A percentile compares a stretch with the other conserved stretches of the same genome.
Conservation (phyloP, 2,329 filamentous ascomycete species). For the Cucurbitaria berberidis region DNA sequence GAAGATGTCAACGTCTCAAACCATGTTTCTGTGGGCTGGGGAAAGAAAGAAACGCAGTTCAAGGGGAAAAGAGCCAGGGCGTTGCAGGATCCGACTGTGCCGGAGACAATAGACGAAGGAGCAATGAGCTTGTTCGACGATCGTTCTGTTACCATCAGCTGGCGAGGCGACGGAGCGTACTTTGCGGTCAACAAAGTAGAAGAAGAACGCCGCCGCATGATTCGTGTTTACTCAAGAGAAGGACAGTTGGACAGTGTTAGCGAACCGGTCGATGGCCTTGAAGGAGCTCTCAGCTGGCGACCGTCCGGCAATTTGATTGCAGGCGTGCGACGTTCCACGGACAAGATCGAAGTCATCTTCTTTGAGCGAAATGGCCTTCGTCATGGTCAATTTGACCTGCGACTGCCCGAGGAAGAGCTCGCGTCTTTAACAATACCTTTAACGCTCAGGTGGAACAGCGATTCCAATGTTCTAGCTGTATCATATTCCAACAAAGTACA, state of each 20-base stretch:
- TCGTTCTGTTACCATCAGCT: constrained; percentile 74
- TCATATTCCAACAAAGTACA: constrained; percentile 76
- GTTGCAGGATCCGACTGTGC: constrained; percentile 90
- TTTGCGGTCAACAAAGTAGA: constrained; percentile 86
- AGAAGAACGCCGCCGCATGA: constrained; percentile 71
- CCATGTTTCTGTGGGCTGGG: constrained; percentile 97
- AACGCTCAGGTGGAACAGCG: constrained; percentile 82
- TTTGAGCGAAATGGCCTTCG: constrained; percentile 97
- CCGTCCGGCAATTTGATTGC: constrained; percentile 90
- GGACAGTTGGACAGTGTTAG: constrained; percentile 90
- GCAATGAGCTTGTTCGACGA: constrained; percentile 77
- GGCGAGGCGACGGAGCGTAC: constrained; percentile 92
- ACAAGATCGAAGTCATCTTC: constrained; percentile 83
- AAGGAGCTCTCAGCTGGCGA: constrained; percentile 86
- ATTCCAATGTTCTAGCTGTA: constrained; percentile 91
- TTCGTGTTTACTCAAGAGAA: constrained; percentile 89
- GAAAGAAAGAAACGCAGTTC: constrained; percentile 97
- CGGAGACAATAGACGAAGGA: constrained; percentile 88
- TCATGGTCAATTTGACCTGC: constrained; percentile 91
- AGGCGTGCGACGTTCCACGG: constrained; percentile 74
- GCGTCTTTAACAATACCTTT: constrained; percentile 64
- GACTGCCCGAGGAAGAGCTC: constrained; percentile 66
- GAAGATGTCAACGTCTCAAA: constrained; percentile 87
- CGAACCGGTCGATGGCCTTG: constrained; percentile 92
- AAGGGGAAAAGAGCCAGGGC: constrained; percentile 88